Percentiles rank a stretch among this genome's conserved stretches.
Conservation (phyloP, 768 basidiomycete genomes). For the Phanerodontia chrysosporium region DNA sequence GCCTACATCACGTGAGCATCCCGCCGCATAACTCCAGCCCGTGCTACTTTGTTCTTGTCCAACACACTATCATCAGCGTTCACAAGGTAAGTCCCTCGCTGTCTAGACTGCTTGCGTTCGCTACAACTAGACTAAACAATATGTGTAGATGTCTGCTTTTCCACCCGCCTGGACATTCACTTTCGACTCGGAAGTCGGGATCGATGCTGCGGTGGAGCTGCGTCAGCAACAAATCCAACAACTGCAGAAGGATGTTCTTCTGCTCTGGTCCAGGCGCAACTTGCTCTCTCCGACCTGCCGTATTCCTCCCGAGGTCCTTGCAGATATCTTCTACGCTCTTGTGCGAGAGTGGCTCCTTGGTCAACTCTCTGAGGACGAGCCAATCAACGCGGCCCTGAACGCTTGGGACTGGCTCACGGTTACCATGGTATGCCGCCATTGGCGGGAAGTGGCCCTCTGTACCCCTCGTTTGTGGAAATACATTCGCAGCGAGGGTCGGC, state of each 20-base stretch:
- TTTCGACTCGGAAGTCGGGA: too few relatives aligned
- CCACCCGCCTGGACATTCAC: too few relatives aligned
- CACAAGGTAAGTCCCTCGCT: too few relatives aligned
- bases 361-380: neutral
- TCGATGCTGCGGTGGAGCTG: neutral
- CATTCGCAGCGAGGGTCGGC: neutral
- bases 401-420: neutral
- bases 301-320: neutral
- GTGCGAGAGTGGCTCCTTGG: neutral
- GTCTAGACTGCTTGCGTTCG: too few relatives aligned
- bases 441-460: neutral
- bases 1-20: too few relatives aligned
- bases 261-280: neutral
- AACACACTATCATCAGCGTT: too few relatives aligned
- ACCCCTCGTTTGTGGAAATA: constrained; percentile 1
- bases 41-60: too few relatives aligned
- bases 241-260: neutral
- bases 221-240: neutral
- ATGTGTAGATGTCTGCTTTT: too few relatives aligned
- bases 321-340: neutral
- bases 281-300: neutral
- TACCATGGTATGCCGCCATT: neutral
- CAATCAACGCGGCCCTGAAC: neutral
- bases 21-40: too few relatives aligned
- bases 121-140: too few relatives aligned